Base-by-base conservation (phyloP, 2,329 filamentous ascomycete genomes). In the Cytospora paraplurivora region DNA sequence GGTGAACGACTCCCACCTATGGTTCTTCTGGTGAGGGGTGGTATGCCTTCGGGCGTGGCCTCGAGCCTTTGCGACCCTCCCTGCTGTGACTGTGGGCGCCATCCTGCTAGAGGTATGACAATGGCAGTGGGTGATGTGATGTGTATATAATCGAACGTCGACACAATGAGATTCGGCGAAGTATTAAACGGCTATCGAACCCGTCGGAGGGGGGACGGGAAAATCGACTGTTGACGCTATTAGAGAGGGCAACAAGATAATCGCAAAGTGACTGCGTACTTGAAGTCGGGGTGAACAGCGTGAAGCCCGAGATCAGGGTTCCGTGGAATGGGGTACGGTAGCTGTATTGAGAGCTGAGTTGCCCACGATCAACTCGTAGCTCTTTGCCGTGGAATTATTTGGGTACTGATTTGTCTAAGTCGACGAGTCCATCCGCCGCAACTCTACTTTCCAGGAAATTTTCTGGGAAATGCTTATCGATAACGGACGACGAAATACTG, bases 1-100 rank as follows among this genome's bases (percentile, higher is more conserved):
- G 65, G 89, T 91, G 78, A 98, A 98, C 67, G 91, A 89, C 78
- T 97, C 90, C 86, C 92, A 98, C 74, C 91, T 85, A 78, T 97
- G 92, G 59, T 92, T 90, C 73, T 92, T 93, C 67, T 89, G 88
- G 69, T 93, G 91, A 57, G 82, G 81, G 33, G 92, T 96, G 68
- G 84, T 83, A 66, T 84, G 83, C 74, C 90, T 92, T 19, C 44
- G 44, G 44, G 44, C 44, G 68, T 83, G 83, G 78, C 89, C 91
- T 69, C 82, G 84, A 76, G 85, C 83, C 82, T 90, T 90, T 71
- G 82, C 79, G 72, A 91, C 89, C 73, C 86, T 85, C 68, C 88
- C 87, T 64, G 88, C 87, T 49, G 82, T 19, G 56, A 59, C 82
- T 71, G 84, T 84, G 70, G 82, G 79, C 70, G 84, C 82, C 86